Base-by-base conservation (phyloP, 2,329 filamentous ascomycete species). In the Fusarium coffeatum region DNA sequence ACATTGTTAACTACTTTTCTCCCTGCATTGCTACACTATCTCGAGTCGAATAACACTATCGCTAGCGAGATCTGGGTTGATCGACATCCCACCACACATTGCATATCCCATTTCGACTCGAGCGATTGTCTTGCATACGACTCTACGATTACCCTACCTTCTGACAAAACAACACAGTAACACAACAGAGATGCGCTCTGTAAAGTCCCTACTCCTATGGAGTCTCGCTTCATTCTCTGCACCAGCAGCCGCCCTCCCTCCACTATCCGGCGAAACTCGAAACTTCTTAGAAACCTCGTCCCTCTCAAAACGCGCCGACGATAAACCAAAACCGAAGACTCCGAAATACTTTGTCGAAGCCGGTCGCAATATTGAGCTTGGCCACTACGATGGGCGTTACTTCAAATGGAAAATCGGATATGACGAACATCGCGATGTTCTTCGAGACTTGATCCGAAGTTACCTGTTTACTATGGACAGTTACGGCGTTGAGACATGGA, bases 401-500 rank as follows among this genome's bases (percentile, higher is more conserved):
- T 95, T 91, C 80, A 82, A 84, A 41, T 80, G 80, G 6, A 80
- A 84, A n/a, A 86, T 94, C 11, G 80, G 84, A 16, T 91, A 94
- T 79, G 87, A 88, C 41, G 86, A 90, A 68, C 89, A 92, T 74
- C 85, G 86, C n/a, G 82, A 87, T 28, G 88, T 88, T 8, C 86
- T 95, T 59, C 85, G 85, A 51, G 86, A 92, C 77, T 88, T 96
- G 71, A 87, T 94, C 69, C 88, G 89, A 67, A 90, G 92, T 54
- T 96, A 96, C 80, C 85, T 96, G 46, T 84, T 85, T 47, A 89
- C 88, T 59, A 91, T 92, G 78, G 82, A 84, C 46, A 83, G 86
- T 20, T 83, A 90, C 56, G 87, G 88, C 9, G 80, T 93, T 66
- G 92, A 95, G 80, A 95, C 93, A 1, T 96, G 93, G 93, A 88